Evolutionary conservation across 129 eudicot species (phyloP), one percentile per base, ranked within the genome.

Genomic region (Kitagawia praeruptora): DNA sequence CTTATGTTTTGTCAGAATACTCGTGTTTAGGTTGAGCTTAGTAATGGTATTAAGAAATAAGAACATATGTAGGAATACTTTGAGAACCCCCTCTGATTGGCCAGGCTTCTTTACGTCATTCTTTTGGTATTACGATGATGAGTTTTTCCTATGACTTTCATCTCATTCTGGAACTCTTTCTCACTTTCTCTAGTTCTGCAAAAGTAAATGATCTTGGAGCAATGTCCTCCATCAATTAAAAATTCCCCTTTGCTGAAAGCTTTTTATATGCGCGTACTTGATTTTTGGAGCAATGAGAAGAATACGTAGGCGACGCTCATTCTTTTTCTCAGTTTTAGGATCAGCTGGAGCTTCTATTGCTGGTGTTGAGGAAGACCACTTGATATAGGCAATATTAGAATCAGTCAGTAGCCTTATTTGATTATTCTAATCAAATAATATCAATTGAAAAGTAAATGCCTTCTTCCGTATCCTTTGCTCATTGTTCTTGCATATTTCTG

Each of bases 101-200:
- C n/a, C n/a, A n/a, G n/a, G n/a, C n/a, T n/a, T n/a, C n/a, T n/a
- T n/a, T n/a, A n/a, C n/a, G n/a, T n/a, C n/a, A n/a, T n/a, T n/a
- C n/a, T n/a, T n/a, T n/a, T n/a, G n/a, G n/a, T n/a, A n/a, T n/a
- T n/a, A n/a, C n/a, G n/a, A n/a, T n/a, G n/a, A n/a, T n/a, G n/a
- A n/a, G n/a, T n/a, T n/a, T n/a, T n/a, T n/a, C n/a, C n/a, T n/a
- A n/a, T n/a, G n/a, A n/a, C n/a, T n/a, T n/a, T n/a, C n/a, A n/a
- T n/a, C n/a, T n/a, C n/a, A n/a, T 85, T 37, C 71, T 73, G 53
- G 85, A 87, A 64, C 75, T 78, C 56, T 79, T 48, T 13, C 87
- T 85, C 37, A 63, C 84, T 31, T 70, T 70, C 21, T 42, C 82
- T 64, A 88, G 42, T 31, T 81, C 91, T 6, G 78, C 85, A 75